Base-by-base conservation (phyloP, 345 rosid genomes). In the Populus alba region DNA sequence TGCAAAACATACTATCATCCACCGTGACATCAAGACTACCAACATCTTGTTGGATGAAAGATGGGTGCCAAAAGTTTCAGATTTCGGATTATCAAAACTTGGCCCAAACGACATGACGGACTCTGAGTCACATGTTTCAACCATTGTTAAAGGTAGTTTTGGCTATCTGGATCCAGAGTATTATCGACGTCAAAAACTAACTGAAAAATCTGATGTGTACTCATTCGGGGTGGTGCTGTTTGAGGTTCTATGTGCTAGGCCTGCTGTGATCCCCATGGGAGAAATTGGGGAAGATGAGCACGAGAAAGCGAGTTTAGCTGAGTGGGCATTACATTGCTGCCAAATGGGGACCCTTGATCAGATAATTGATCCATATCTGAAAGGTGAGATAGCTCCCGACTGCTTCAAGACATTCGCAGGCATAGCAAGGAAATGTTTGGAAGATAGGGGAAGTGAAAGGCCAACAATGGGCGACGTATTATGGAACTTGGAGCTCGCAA, bases 141-240 rank as follows among this genome's bases (percentile, higher is more conserved):
- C n/a, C 18, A 5, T 37, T 53, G 23, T 70, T 20, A 77, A 41
- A 20, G 74, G 75, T 18, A 78, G 66, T 25, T 59, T 78, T 37
- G 76, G 81, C 0, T 78, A 78, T 51, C 15, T 78, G 11, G 81
- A 78, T 68, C 81, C 81, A 7, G 76, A 78, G 59, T 41, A 75
- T 18, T 66, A 31, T 25, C 63, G 72, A 47, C 31, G 72, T 0
- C 33, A 31, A 33, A 47, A 75, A 35, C 72, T 75, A 43, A 75
- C 78, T 17, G 72, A 49, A 33, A 75, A 75, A 35, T 75, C 78
- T 20, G 78, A 75, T 67, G 78, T 75, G 18, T 81, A 75, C 70
- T 81, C 87, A 17, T 83, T 86, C 10, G 83, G 85, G 20, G 88
- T 81, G 71, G 85, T 86, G 5, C 13, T 83, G 18, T 79, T 86